Percentiles rank a stretch among this genome's conserved stretches.
Evolutionary conservation across 306 rosid species (phyloP).

Genomic region (Fragaria iinumae): DNA sequence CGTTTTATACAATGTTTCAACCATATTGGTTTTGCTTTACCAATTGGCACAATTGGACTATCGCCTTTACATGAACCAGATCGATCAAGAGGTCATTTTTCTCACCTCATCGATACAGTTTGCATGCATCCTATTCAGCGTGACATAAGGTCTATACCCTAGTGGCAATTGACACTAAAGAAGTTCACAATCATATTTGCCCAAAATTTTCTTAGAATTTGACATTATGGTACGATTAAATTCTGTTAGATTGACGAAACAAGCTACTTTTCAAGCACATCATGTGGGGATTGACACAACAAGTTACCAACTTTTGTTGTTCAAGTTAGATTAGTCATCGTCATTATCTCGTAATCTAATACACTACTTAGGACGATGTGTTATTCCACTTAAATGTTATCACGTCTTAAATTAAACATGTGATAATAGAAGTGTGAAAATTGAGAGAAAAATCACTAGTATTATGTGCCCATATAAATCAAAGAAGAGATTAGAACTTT

Average conservation of each 20-base stretch:
- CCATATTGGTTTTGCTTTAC: not conserved
- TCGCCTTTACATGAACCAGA: constrained; percentile 4
- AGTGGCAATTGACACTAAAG: not conserved
- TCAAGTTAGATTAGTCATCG: not conserved
- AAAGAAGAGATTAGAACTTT: not conserved
- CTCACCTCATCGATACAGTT: not conserved
- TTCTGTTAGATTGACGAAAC: not conserved
- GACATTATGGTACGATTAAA: not conserved
- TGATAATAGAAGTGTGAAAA: not conserved
- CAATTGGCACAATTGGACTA: constrained; percentile 2
- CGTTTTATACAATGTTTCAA: not conserved
- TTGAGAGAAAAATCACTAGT: not conserved
- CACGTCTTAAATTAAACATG: not conserved
- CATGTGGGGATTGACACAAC: constrained; percentile 5
- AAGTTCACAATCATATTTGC: not conserved
- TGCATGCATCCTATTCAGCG: not conserved
- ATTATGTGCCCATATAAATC: not conserved
- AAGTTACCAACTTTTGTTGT: not conserved
- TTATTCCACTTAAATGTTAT: not conserved
- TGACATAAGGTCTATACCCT: not conserved
- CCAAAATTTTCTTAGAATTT: not conserved
- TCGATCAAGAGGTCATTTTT: not conserved
- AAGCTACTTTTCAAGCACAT: constrained; percentile 5
- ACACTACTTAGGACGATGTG: not conserved
- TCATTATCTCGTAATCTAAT: not conserved